Percentiles rank a stretch among this genome's conserved stretches.
Conservation (phyloP, 345 rosid species). For the Hypericum perforatum region DNA sequence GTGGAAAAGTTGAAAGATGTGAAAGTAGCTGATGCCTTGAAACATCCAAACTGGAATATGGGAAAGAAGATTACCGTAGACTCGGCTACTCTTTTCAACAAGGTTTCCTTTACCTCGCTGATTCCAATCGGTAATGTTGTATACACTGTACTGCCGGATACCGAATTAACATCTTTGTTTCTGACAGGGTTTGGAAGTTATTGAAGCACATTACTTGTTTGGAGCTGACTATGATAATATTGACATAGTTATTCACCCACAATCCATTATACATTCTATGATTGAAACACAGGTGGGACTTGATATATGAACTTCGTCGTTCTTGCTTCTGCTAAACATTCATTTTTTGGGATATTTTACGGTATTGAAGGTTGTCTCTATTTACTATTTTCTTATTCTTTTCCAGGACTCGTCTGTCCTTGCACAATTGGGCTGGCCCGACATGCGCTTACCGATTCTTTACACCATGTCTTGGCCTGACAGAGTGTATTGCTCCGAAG, state of each 20-base stretch:
- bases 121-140: background rate
- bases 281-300: conserved; percentile 74
- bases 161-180: conserved; percentile 6
- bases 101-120: conserved; percentile 33
- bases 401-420: conserved; percentile 87
- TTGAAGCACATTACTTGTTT: conserved; percentile 91
- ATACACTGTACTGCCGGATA: background rate
- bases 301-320: background rate
- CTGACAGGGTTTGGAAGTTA: conserved; percentile 85
- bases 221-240: conserved; percentile 86
- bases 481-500: conserved; percentile 84
- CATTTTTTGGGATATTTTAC: background rate
- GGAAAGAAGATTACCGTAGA: conserved; percentile 95
- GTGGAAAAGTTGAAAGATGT: conserved; percentile 86
- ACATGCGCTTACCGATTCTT: conserved; percentile 88
- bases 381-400: conserved; percentile 1
- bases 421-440: conserved; percentile 96
- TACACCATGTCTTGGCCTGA: conserved; percentile 99
- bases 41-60: conserved; percentile 96
- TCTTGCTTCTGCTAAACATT: background rate
- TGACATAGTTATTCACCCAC: conserved; percentile 91
- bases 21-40: conserved; percentile 90
- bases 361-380: background rate
- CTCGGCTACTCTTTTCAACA: conserved; percentile 94
- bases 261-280: conserved; percentile 89